These are phyloP conservation scores for Micractinium sp. DNA, from an alignment of 139 green algal genomes.

Conservation along the genomic window DNA sequence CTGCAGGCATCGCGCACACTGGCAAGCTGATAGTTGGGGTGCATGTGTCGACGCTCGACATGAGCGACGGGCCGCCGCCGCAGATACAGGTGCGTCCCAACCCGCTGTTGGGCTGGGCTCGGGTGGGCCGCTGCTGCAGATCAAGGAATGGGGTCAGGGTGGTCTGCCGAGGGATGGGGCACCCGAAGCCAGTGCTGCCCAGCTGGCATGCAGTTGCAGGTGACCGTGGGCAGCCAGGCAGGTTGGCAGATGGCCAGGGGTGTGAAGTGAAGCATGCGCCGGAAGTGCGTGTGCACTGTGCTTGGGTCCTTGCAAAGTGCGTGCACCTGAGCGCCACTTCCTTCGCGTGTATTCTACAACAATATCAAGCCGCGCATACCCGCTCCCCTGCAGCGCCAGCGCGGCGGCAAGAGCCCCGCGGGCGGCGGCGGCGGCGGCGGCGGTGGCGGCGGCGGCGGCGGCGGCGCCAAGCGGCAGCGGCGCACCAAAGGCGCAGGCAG, in stretches of 20 bases:
- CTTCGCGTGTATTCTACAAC: neutral
- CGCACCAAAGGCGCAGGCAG: conserved; percentile 4
- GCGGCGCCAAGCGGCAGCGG: conserved; percentile 32
- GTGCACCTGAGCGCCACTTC: neutral
- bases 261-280: no score
- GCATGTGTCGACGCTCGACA: conserved; percentile 46
- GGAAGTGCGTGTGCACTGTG: neutral
- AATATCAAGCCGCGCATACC: neutral
- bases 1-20: conserved; percentile 10
- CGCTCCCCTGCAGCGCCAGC: neutral
- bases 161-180: no score
- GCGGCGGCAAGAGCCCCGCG: conserved; percentile 7
- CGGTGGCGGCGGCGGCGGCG: conserved; percentile 6
- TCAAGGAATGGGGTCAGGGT: no score
- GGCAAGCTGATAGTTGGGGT: conserved; percentile 36
- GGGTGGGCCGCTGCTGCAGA: no score
- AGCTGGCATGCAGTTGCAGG: no score
- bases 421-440: conserved; percentile 10
- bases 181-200: no score
- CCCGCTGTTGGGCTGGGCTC: no score
- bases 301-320: neutral
- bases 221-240: no score
- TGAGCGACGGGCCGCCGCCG: conserved; percentile 20
- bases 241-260: no score
- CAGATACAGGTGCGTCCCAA: conserved; percentile 5